Base-by-base conservation (phyloP, 2,329 filamentous ascomycete species). In the Epichloe bromicola region DNA sequence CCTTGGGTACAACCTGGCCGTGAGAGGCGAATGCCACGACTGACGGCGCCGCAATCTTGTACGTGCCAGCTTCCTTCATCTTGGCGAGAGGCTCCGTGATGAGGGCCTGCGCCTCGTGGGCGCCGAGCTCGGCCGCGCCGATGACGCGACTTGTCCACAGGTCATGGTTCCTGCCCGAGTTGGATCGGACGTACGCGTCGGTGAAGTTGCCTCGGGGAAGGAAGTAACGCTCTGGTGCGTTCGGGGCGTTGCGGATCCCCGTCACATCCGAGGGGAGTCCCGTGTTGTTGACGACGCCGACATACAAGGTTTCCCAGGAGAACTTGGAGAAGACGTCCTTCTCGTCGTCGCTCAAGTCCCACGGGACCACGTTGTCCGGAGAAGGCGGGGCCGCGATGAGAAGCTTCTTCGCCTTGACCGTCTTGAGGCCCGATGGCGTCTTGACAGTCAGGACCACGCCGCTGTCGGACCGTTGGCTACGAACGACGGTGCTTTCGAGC, bases 301-400 rank as follows among this genome's bases (percentile, higher is more conserved):
- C 60, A 15, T 53, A 57, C 7, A 61, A 51, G 0, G 53, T 57
- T 12, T 59, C 53, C 53, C 56, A 56, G 0, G 52, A 48, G 55
- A 61, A 63, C 50, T 61, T 60, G 50, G 53, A 55, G 38, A 65
- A 63, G 20, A 65, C 42, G 0, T 44, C 48, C 17, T 45, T 54
- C 48, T 65, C 63, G 0, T 51, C 49, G 0, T 52, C n/a, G 20
- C 59, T 53, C 1, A 65, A 58, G 34, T 65, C 59, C 55, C 60
- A 65, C 0, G 55, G 40, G 2, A 49, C 52, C 1, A 62, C 46
- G 40, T 63, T 64, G 1, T 55, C 46, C 0, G 55, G 50, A 0
- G 60, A 60, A 6, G 61, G 63, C 0, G 63, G 59, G 2, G 60
- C 56, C 1, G 63, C 61, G 19, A 65, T 51, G 1, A 65, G 55